Evolutionary conservation across 371 early-diverging fungal species (phyloP).

Genomic region (Zopfochytrium polystomum): DNA sequence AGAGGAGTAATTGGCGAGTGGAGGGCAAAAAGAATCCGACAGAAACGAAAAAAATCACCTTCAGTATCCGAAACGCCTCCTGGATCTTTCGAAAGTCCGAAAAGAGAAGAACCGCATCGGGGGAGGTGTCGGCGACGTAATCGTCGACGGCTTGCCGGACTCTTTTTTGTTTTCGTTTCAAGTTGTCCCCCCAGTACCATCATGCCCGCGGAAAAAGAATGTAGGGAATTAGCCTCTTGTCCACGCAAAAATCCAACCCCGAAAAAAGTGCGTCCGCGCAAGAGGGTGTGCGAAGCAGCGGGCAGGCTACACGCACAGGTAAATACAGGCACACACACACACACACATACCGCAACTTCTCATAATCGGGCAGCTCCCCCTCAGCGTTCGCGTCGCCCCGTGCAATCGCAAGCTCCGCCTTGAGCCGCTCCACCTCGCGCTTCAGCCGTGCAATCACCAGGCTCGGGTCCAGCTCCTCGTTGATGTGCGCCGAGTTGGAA

Average conservation of each 20-base stretch:
- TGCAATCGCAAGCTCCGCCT: conserved; percentile 51
- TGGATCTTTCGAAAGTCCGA: conserved; percentile 45
- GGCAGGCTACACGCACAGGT: neutral
- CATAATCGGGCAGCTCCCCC: conserved; percentile 48
- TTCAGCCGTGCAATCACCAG: conserved; percentile 49
- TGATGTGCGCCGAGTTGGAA: conserved; percentile 47
- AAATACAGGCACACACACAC: conserved; percentile 3
- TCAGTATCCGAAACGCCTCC: conserved; percentile 45
- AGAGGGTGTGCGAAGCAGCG: neutral
- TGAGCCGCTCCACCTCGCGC: conserved; percentile 45
- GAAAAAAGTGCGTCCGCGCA: neutral
- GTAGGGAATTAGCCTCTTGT: too few relatives aligned
- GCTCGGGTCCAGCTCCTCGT: conserved; percentile 60
- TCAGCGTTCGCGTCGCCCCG: conserved; percentile 38
- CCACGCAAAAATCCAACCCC: neutral
- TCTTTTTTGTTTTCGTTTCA: too few relatives aligned
- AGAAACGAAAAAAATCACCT: conserved; percentile 20
- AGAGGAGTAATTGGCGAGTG: too few relatives aligned
- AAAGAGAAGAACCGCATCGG: conserved; percentile 38
- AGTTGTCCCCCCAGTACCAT: too few relatives aligned
- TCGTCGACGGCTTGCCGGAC: conserved; percentile 42
- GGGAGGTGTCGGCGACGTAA: conserved; percentile 35
- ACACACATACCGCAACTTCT: conserved; percentile 39
- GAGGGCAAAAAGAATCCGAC: neutral
- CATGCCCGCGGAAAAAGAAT: too few relatives aligned